Percentiles rank a stretch among this genome's conserved stretches.
Conservation (phyloP, 176 grass and related monocot species). For the Metroxylon sagu region DNA sequence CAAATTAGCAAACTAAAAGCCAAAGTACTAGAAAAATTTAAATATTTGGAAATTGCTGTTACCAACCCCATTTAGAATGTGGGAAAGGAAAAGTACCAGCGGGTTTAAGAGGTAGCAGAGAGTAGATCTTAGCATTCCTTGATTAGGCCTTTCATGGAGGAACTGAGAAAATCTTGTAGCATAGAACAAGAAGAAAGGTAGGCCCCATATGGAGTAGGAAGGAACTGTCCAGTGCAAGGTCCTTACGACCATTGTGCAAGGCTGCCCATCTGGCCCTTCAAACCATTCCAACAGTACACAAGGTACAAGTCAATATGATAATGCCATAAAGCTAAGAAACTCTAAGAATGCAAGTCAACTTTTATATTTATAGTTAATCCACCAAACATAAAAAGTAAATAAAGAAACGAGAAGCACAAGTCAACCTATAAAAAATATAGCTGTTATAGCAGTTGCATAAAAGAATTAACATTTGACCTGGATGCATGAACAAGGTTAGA, state of each 20-base stretch:
- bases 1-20: no score
- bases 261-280: conserved; percentile 54
- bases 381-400: no score
- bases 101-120: conserved; percentile 59
- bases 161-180: conserved; percentile 79
- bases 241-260: conserved; percentile 85
- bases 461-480: no score
- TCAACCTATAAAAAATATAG: no score
- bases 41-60: background rate
- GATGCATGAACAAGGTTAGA: no score
- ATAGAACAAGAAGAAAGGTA: conserved; percentile 94
- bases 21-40: no score
- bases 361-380: no score
- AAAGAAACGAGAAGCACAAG: no score
- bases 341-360: no score
- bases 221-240: conserved; percentile 94
- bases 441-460: no score
- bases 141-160: conserved; percentile 72
- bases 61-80: no score
- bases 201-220: conserved; percentile 94
- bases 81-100: conserved; percentile 33
- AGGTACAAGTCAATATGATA: background rate
- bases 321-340: no score
- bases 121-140: conserved; percentile 52
- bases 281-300: background rate